Evolutionary conservation across 2,329 filamentous ascomycete species (phyloP), one percentile per base, ranked within the genome.

Genomic region (Lomentospora prolificans): DNA sequence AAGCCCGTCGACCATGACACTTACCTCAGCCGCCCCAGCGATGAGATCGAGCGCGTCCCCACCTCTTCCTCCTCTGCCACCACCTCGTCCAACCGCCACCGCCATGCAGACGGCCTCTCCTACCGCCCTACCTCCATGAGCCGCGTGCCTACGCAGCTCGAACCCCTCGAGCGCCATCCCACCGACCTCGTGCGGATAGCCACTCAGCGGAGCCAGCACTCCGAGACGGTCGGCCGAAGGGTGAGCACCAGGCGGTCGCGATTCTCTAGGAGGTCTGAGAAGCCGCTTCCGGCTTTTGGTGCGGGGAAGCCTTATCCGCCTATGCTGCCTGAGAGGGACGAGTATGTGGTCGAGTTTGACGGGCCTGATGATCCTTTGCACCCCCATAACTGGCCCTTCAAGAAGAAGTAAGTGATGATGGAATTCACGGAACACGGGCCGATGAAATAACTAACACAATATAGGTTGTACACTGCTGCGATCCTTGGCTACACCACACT

Each of bases 281-380:
- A 71, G 64, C 83, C 86, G 0, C 65, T 90, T 56, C 87, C 87
- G 1, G 69, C 72, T 5, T 89, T 90, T 67, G 87, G 87, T 33
- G 82, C 75, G 55, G 86, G 85, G n/a, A 91, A 90, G 70, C 76
- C 83, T 0, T 89, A 82, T 63, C 88, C 88, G 3, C 87, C 87
- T 3, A 75, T 73, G 0, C 66, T 91, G 44, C 86, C 87, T 2
- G 81, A 84, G 12, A 76, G 79, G 62, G 87, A 91, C 63, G 82
- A 88, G 60, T 92, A 91, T 64, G 86, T 90, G 0, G 87, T 91
- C 46, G 87, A 90, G 68, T 96, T 95, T 65, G 86, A 91, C 62
- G 90, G 90, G 0, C 85, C 83, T 1, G 78, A 90, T 60, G 90
- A 96, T 64, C 90, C 90, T 2, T 65, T 91, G 58, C 90, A 95